Percentiles rank a stretch among this genome's conserved stretches.
These are phyloP conservation scores for Sphagnurus paluster DNA, from an alignment of 1,284 basidiomycete genomes.

Conservation along the genomic window DNA sequence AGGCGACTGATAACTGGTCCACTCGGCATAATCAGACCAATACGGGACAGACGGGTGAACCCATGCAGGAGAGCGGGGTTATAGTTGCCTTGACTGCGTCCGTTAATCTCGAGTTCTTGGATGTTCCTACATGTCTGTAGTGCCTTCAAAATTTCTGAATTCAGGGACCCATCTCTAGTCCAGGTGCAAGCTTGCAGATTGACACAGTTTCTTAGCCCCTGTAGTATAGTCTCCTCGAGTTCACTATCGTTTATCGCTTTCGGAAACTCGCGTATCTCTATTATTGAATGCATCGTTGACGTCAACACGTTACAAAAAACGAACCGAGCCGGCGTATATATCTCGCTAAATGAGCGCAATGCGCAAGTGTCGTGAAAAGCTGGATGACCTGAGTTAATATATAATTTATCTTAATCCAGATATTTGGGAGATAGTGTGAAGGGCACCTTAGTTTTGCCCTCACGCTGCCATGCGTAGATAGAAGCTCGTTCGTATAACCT, in stretches of 20 bases:
- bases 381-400: slow-evolving; percentile 50
- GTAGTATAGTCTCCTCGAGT: slow-evolving; percentile 38
- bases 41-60: slow-evolving; percentile 48
- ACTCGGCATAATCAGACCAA: slow-evolving; percentile 74
- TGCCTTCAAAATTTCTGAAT: slow-evolving; percentile 51
- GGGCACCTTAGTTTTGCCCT: slow-evolving; percentile 55
- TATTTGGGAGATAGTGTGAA: neutral
- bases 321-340: slow-evolving; percentile 56
- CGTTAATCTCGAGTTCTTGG: slow-evolving; percentile 67
- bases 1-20: slow-evolving; percentile 48
- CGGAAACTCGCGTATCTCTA: slow-evolving; percentile 69
- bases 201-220: slow-evolving; percentile 57
- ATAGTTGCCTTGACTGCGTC: slow-evolving; percentile 55
- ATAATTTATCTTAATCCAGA: no score
- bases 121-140: slow-evolving; percentile 44
- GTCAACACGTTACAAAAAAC: slow-evolving; percentile 21
- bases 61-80: slow-evolving; percentile 46
- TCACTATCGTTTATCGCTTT: slow-evolving; percentile 39
- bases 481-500: slow-evolving; percentile 54
- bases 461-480: slow-evolving; percentile 69
- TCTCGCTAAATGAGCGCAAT: slow-evolving; percentile 48
- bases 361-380: slow-evolving; percentile 52
- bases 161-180: slow-evolving; percentile 74
- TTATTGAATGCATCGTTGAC: neutral
- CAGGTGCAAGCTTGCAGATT: slow-evolving; percentile 65